phyloP scores from a whole-genome alignment of 2,329 filamentous ascomycete genomes.

The Bipolaris cookei region DNA sequence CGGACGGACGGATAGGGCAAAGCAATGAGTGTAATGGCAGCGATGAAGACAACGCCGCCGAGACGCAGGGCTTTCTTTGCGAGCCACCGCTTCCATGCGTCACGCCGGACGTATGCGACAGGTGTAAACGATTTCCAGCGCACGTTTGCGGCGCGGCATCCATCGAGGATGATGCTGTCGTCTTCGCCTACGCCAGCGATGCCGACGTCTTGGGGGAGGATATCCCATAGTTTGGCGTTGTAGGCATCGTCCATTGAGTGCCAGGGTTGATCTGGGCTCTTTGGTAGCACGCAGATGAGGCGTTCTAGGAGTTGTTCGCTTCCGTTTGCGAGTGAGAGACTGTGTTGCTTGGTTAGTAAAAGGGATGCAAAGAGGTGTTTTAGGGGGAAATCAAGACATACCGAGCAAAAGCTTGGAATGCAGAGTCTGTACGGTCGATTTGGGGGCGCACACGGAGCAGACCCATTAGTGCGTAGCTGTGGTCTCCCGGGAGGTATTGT shows the following conservation, averaged over 20 bases:
- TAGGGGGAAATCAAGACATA: not conserved
- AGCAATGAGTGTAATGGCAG: slow-evolving; percentile 21
- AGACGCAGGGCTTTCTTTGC: slow-evolving; percentile 28
- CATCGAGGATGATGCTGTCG: slow-evolving; percentile 54
- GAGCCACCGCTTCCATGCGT: slow-evolving; percentile 37
- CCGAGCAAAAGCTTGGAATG: slow-evolving; percentile 57
- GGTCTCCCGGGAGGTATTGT: slow-evolving; percentile 50
- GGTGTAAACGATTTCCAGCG: slow-evolving; percentile 53
- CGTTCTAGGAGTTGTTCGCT: slow-evolving; percentile 55
- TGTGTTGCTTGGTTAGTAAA: slow-evolving; percentile 12
- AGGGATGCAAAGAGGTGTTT: not conserved
- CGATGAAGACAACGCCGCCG: slow-evolving; percentile 25
- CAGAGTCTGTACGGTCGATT: slow-evolving; percentile 50
- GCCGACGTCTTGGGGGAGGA: slow-evolving; percentile 50
- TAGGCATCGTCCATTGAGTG: slow-evolving; percentile 52
- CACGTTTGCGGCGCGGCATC: slow-evolving; percentile 51
- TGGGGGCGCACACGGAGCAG: slow-evolving; percentile 51
- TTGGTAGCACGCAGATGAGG: slow-evolving; percentile 53
- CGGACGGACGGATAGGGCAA: not conserved
- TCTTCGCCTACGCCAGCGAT: slow-evolving; percentile 51
- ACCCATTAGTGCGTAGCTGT: slow-evolving; percentile 57
- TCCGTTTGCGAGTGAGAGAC: slow-evolving; percentile 55
- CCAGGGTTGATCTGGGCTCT: slow-evolving; percentile 47
- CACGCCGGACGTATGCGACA: slow-evolving; percentile 38
- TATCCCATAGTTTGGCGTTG: slow-evolving; percentile 54